Evolutionary conservation across 768 basidiomycete genomes (phyloP).

Genomic region (Coprinopsis cinerea): DNA sequence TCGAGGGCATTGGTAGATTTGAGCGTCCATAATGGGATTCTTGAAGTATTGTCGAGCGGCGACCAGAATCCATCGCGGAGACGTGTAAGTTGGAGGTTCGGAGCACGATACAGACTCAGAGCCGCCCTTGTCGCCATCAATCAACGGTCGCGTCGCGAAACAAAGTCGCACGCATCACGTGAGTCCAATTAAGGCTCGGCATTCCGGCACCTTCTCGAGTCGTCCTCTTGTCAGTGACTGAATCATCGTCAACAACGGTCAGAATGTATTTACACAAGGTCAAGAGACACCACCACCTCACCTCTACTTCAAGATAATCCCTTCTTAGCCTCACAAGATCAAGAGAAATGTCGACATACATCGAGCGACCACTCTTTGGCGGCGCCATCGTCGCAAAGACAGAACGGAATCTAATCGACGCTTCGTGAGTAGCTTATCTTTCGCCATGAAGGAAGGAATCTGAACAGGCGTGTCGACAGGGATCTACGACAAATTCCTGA

Average conservation of each 20-base stretch:
- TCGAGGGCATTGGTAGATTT: constrained; percentile 68
- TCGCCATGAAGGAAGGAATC: neutral
- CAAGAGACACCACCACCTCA: neutral
- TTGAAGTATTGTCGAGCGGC: constrained; percentile 57
- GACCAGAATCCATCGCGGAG: constrained; percentile 40
- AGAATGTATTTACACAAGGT: no score
- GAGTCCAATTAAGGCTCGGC: no score
- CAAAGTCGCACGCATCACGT: neutral
- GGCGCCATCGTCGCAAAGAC: constrained; percentile 71
- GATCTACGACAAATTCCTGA: constrained; percentile 82
- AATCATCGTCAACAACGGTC: neutral
- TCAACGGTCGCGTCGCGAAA: constrained; percentile 6
- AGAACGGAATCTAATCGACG: constrained; percentile 64
- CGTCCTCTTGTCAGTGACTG: neutral
- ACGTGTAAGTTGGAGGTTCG: no score
- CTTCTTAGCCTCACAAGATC: neutral
- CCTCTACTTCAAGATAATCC: neutral
- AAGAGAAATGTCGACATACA: constrained; percentile 9
- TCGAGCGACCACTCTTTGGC: constrained; percentile 64
- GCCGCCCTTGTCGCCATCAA: neutral
- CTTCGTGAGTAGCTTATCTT: constrained; percentile 55
- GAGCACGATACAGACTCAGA: no score
- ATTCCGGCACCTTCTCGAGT: no score
- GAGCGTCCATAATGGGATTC: constrained; percentile 53
- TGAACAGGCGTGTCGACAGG: constrained; percentile 21